Evolutionary conservation across 1,284 basidiomycete species (phyloP), one percentile per base, ranked within the genome.

Genomic region (Bondarzewia mesenterica): DNA sequence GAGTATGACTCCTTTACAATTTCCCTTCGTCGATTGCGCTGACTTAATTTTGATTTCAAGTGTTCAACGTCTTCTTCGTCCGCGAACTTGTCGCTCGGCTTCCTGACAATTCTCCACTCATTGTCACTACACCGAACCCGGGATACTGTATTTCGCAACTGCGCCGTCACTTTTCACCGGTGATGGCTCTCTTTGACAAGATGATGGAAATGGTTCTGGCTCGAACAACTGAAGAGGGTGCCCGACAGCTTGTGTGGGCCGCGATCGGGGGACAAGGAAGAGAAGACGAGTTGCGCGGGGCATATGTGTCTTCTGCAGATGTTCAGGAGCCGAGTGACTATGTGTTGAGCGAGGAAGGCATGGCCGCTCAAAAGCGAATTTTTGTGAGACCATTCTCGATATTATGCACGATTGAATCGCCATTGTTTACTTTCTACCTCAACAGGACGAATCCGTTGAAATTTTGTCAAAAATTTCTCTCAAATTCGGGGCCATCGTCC

Each of bases 81-180:
- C 71, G 68, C 7, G 68, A 67, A 7, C 58, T 77, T 1, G 62
- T 60, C 5, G 60, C 64, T 4, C 66, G 60, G 27, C 62, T 75
- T 5, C 44, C 55, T 2, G 2, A 47, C 2, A 29, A 52, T 22
- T 50, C 54, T 3, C 58, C 64, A 1, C 51, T 67, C 36, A 60
- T 66, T 0, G 56, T 74, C 15, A 65, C 69, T 21, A 40, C 66
- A 14, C 67, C 73, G 32, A 68, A 69, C 42, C 77, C 76, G 5
- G 76, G 77, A 0, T 73, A 64, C 51, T 79, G 77, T 58, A 47
- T 59, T 42, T 75, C 77, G 7, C 60, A 63, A 14, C 55, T 80
- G 4, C 58, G 60, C 2, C 63, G 67, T 25, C 54, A 59, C 25
- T 21, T 59, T 5, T 29, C 44, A n/a, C 16, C 25, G 15, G 23